Base-by-base conservation (phyloP, 148 eudicot species). In the Chenopodium berlandieri region DNA sequence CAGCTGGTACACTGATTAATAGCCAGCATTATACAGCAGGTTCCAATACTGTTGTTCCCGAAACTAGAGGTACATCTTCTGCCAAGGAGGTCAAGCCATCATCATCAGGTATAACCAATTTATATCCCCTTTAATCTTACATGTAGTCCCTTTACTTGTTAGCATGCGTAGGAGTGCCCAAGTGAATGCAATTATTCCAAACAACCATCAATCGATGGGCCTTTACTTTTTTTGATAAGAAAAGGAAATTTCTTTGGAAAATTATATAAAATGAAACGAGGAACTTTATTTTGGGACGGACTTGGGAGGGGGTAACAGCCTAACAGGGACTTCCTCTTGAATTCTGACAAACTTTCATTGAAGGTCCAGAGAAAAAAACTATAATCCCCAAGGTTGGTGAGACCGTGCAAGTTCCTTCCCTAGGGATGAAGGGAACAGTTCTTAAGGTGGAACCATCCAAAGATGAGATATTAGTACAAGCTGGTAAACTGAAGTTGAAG, bases 401-500 rank as follows among this genome's bases (percentile, higher is more conserved):
- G 80, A 70, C 25, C 11, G 96, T 95, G 79, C 88, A 86, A 65
- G 90, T 93, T 75, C 82, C 88, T 81, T 89, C 95, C 77, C 88
- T 93, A 56, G 91, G 91, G 69, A 90, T 81, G 80, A 90, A 90
- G 84, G 98, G 89, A 27, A 86, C 60, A 30, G 92, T 95, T 44
- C 79, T 95, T 75, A 85, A 86, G 85, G 88, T 93, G 81, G 97
- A 92, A 65, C 90, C 89, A 30, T 88, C 94, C 10, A 93, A 90
- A 88, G 87, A 84, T 71, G 96, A 91, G 79, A 52, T 91, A 62
- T 76, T 92, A 47, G 97, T 95, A 83, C 97, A 91, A 88, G 92
- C 90, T 68, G 98, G 98, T 77, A 84, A 76, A 70, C 80, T 95
- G 87, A 95, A 90, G 87, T 52, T 95, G 88, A 95, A 95, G 87